A percentile compares a stretch with the other conserved stretches of the same genome.
These are phyloP conservation scores for Lotmaria passim DNA, from an alignment of 208 protist species.

Conservation along the genomic window DNA sequence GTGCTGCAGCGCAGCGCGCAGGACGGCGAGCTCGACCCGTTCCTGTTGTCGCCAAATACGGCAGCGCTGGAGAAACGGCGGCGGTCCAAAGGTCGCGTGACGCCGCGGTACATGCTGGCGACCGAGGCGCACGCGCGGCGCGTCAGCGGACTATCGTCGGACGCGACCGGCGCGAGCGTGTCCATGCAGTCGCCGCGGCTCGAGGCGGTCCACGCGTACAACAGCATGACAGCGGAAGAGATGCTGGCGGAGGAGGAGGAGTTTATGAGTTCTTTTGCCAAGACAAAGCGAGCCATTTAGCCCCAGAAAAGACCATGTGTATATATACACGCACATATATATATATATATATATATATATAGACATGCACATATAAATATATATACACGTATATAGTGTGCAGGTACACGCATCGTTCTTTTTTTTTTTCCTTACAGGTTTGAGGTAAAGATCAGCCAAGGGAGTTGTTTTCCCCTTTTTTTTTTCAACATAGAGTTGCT, in stretches of 20 bases:
- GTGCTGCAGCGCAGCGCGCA: not conserved
- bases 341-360: not conserved
- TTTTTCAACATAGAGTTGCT: constrained; percentile 10
- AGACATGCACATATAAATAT: not conserved
- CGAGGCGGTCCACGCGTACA: constrained; percentile 19
- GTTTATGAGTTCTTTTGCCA: constrained; percentile 59
- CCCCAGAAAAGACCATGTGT: no score
- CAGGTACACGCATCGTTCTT: no score
- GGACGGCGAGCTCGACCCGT: not conserved
- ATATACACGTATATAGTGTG: not conserved
- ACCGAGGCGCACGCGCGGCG: constrained; percentile 40
- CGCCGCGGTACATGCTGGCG: constrained; percentile 49
- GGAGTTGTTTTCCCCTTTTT: constrained; percentile 14
- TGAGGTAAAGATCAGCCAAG: not conserved
- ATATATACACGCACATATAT: not conserved
- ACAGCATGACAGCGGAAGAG: constrained; percentile 41
- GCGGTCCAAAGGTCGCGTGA: constrained; percentile 17
- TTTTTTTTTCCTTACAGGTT: constrained; percentile 13
- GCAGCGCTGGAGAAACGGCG: constrained; percentile 5
- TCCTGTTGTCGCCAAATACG: not conserved
- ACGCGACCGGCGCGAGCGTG: not conserved
- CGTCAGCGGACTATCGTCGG: not conserved
- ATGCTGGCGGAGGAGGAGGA: constrained; percentile 50
- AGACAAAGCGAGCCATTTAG: constrained; percentile 25
- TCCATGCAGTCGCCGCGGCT: constrained; percentile 1